Evolutionary conservation across 2,329 filamentous ascomycete genomes (phyloP).

Genomic region (Fusarium newnesense): DNA sequence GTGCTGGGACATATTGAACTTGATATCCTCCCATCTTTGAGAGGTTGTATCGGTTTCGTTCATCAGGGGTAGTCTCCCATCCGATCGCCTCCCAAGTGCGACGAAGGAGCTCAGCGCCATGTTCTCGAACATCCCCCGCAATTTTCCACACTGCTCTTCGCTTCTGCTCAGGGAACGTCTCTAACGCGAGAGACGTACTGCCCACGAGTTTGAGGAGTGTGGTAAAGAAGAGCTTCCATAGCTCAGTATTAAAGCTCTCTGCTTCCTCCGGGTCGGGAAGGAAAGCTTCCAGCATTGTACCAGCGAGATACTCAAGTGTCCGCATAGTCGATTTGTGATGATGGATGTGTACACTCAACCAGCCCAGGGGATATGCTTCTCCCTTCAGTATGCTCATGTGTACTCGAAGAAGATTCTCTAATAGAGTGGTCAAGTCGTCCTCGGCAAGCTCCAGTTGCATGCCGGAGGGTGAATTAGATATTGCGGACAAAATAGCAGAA

Average conservation of each 20-base stretch:
- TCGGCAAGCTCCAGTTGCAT: constrained; percentile 81
- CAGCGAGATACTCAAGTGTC: constrained; percentile 82
- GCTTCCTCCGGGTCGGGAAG: constrained; percentile 91
- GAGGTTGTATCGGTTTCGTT: constrained; percentile 80
- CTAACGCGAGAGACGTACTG: constrained; percentile 87
- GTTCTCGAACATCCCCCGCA: constrained; percentile 92
- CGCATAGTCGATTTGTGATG: constrained; percentile 91
- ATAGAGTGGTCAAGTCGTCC: constrained; percentile 77
- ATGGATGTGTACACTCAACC: constrained; percentile 94
- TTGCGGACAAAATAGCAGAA: constrained; percentile 84
- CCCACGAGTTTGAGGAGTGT: constrained; percentile 89
- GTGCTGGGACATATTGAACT: constrained; percentile 94
- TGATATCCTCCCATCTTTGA: constrained; percentile 94
- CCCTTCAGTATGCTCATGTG: constrained; percentile 90
- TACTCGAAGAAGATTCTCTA: constrained; percentile 83
- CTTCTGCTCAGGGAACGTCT: constrained; percentile 98
- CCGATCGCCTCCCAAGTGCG: constrained; percentile 95
- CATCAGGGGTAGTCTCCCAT: constrained; percentile 89
- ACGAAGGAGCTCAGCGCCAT: constrained; percentile 86
- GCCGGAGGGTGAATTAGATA: constrained; percentile 76
- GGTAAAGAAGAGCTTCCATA: constrained; percentile 94
- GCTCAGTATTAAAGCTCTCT: constrained; percentile 88
- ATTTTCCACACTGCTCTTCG: constrained; percentile 98
- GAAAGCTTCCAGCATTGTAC: constrained; percentile 83
- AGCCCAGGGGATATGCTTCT: constrained; percentile 87